phyloP scores from a whole-genome alignment of 306 rosid genomes.

The Vicia faba region DNA sequence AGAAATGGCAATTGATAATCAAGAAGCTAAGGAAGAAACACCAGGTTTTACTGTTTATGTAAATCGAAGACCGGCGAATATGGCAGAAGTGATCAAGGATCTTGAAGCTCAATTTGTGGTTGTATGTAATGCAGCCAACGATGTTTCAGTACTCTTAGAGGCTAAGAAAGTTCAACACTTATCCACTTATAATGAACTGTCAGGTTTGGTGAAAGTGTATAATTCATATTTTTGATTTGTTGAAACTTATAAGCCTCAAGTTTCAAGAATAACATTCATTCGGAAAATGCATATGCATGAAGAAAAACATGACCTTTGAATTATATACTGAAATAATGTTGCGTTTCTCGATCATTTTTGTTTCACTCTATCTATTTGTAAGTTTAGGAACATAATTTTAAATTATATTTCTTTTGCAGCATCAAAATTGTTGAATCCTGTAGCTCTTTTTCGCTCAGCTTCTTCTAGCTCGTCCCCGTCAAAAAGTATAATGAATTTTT shows the following conservation, averaged over 20 bases:
- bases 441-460: constrained; percentile 82
- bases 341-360: neutral
- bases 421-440: constrained; percentile 83
- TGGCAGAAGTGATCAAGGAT: constrained; percentile 81
- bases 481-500: constrained; percentile 54
- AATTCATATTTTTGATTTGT: too few species aligned
- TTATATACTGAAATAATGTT: neutral
- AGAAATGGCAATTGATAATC: constrained; percentile 48
- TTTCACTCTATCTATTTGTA: constrained; percentile 3
- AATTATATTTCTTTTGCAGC: constrained; percentile 52
- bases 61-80: constrained; percentile 77
- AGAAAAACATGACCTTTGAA: too few species aligned
- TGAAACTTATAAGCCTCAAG: too few species aligned
- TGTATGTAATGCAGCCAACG: constrained; percentile 73
- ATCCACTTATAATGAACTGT: constrained; percentile 57
- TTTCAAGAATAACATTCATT: too few species aligned
- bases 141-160: constrained; percentile 72
- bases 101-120: constrained; percentile 72
- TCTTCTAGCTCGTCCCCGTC: constrained; percentile 77
- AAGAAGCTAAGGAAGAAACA: constrained; percentile 63
- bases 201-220: constrained; percentile 56
- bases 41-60: constrained; percentile 84
- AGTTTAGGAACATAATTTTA: constrained; percentile 26
- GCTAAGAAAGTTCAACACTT: constrained; percentile 61
- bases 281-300: too few species aligned